phyloP scores from a whole-genome alignment of 805 yeast genomes.

The Metschnikowia kofuensis region DNA sequence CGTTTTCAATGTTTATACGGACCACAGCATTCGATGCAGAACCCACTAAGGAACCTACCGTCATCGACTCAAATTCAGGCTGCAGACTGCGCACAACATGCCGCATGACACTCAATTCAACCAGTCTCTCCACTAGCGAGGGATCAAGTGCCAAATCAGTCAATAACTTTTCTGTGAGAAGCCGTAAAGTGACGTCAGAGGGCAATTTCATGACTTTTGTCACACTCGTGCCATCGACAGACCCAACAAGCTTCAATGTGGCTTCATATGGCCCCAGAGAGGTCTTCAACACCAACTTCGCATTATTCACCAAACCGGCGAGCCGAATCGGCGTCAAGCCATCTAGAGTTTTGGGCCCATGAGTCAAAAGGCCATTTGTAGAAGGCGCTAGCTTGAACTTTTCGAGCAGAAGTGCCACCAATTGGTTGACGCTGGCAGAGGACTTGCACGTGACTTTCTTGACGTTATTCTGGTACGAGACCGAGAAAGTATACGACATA shows the following conservation, averaged over 20 bases:
- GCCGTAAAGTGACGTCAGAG: constrained; percentile 4
- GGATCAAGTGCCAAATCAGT: constrained; percentile 8
- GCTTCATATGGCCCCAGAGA: neutral
- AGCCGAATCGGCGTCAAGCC: constrained; percentile 30
- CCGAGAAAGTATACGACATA: constrained; percentile 23
- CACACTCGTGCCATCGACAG: constrained; percentile 4
- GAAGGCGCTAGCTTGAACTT: constrained; percentile 24
- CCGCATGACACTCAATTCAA: constrained; percentile 15
- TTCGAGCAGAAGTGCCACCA: constrained; percentile 20
- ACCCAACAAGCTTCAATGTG: constrained; percentile 10
- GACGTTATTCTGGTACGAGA: constrained; percentile 21
- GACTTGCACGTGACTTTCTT: constrained; percentile 29
- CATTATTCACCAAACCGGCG: constrained; percentile 31
- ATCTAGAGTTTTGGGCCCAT: constrained; percentile 32
- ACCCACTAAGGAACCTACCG: constrained; percentile 16
- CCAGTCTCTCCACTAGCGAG: constrained; percentile 21
- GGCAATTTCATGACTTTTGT: constrained; percentile 8
- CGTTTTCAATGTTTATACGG: constrained; percentile 11
- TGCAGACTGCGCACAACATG: constrained; percentile 3
- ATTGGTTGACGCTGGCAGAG: constrained; percentile 28
- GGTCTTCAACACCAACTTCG: constrained; percentile 25
- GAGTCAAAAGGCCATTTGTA: constrained; percentile 24
- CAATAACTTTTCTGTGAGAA: constrained; percentile 3
- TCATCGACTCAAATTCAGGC: constrained; percentile 4
- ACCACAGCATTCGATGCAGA: constrained; percentile 15